Evolutionary conservation across 805 yeast genomes (phyloP), one percentile per base, ranked within the genome.

Genomic region (Barnettozyma vustinii): DNA sequence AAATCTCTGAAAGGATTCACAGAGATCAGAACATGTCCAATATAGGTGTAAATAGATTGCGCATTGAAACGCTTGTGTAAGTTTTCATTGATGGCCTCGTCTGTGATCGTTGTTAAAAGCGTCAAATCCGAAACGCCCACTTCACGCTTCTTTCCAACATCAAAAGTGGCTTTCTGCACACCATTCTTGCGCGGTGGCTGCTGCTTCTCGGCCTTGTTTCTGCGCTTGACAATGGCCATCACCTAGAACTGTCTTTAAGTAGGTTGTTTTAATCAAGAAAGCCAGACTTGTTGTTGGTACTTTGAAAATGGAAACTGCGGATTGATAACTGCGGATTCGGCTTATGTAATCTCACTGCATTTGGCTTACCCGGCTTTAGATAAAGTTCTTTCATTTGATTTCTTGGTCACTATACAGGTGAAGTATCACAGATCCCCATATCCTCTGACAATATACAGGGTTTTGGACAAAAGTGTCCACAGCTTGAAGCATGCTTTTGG

Each of bases 71-170:
- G 74, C 64, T 89, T 88, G 62, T 88, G 80, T 56, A 94, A 72
- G 67, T 94, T 94, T 18, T 91, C 96, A 63, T 90, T 89, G 71
- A 94, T 94, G 39, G 96, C 77, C 50, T 89, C 96, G 65, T 94
- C 97, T 41, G 94, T 77, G 60, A 94, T 92, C 52, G 84, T 86
- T 25, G 96, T 84, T 52, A 94, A 74, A 46, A 94, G 71, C 1
- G 99, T 94, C 61, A 94, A 74, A 68, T 94, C 99, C 40, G 96
- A 84, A 9, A 94, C 97, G 46, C 99, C 99, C n/a, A 94, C 98
- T 68, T 94, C 98, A 66, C 90, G 88, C 76, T 88, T 88, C 71
- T 90, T 90, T 47, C 81, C 72, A 32, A 84, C 68, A 58, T 94
- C 98, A 64, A 90, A 94, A 44, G 89, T 85, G 13, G 97, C 97